Evolutionary conservation across 2,329 filamentous ascomycete species (phyloP).

Genomic region (Aspergillus quadrilineatus): DNA sequence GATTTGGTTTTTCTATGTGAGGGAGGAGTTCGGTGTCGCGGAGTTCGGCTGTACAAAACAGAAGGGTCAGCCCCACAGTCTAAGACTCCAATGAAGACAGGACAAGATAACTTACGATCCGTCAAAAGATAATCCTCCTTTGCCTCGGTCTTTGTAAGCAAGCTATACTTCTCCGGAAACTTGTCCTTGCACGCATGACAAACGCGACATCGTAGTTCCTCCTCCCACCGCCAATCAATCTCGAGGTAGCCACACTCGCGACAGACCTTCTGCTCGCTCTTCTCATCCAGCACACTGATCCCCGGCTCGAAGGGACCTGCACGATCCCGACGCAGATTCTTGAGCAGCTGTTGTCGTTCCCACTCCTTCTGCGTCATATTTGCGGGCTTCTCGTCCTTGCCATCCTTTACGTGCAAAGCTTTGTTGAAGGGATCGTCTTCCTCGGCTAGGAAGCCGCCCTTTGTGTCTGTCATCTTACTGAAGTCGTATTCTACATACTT

Average conservation of each 20-base stretch:
- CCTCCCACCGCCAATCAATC: conserved; percentile 94
- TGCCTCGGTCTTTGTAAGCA: conserved; percentile 95
- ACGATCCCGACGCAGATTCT: conserved; percentile 69
- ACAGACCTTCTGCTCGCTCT: conserved; percentile 69
- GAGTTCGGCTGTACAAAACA: conserved; percentile 66
- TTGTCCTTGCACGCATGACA: conserved; percentile 88
- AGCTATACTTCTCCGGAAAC: conserved; percentile 84
- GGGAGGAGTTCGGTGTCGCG: conserved; percentile 82
- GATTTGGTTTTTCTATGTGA: conserved; percentile 85
- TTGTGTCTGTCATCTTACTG: conserved; percentile 96
- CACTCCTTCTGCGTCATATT: conserved; percentile 90
- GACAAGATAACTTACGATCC: conserved; percentile 63
- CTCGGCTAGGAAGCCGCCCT: conserved; percentile 87
- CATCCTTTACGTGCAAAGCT: conserved; percentile 60
- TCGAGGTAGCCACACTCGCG: conserved; percentile 79
- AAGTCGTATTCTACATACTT: conserved; percentile 98
- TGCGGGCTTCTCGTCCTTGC: conserved; percentile 66
- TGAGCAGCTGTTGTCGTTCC: conserved; percentile 77
- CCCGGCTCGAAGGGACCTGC: conserved; percentile 85
- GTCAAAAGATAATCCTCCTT: conserved; percentile 94
- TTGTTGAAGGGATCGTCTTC: conserved; percentile 91
- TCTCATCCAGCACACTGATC: conserved; percentile 69
- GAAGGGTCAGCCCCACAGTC: not conserved
- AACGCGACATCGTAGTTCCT: conserved; percentile 72
- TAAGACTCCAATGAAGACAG: not conserved